Conservation (phyloP, 306 rosid genomes). For the Acacia melanoxylon region DNA sequence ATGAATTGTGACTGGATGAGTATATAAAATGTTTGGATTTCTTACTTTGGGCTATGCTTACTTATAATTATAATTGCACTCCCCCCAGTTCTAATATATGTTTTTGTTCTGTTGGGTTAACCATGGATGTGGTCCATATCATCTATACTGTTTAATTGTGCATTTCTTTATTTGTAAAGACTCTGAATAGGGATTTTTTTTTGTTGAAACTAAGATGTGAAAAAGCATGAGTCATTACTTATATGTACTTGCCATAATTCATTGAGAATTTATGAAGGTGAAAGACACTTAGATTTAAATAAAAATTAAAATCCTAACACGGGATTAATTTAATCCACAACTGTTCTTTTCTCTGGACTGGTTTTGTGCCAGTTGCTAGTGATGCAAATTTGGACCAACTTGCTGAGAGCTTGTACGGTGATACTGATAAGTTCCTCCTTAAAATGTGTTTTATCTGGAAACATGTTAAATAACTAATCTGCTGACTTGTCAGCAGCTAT, state of each 20-base stretch:
- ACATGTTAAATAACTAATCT: background rate
- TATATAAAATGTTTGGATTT: background rate
- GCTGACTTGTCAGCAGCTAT: background rate
- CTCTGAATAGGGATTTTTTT: background rate
- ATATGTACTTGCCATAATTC: background rate
- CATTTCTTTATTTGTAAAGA: background rate
- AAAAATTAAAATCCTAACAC: too few species aligned
- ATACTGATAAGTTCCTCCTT: background rate
- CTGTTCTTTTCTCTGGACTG: background rate
- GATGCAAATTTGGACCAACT: background rate
- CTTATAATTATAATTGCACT: background rate
- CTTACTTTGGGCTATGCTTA: background rate
- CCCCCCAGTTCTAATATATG: background rate
- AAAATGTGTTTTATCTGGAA: background rate
- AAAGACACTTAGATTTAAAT: background rate
- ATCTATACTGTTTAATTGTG: background rate
- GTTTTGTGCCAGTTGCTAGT: background rate
- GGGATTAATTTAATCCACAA: background rate
- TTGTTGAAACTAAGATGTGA: background rate
- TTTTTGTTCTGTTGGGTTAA: background rate
- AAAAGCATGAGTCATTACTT: background rate
- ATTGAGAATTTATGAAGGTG: background rate
- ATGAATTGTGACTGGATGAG: slow-evolving; percentile 3
- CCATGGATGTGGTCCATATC: background rate
- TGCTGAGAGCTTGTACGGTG: background rate